Evolutionary conservation across 1,139 yeast species (phyloP), one percentile per base, ranked within the genome.

Genomic region (Geotrichum aggregatum): DNA sequence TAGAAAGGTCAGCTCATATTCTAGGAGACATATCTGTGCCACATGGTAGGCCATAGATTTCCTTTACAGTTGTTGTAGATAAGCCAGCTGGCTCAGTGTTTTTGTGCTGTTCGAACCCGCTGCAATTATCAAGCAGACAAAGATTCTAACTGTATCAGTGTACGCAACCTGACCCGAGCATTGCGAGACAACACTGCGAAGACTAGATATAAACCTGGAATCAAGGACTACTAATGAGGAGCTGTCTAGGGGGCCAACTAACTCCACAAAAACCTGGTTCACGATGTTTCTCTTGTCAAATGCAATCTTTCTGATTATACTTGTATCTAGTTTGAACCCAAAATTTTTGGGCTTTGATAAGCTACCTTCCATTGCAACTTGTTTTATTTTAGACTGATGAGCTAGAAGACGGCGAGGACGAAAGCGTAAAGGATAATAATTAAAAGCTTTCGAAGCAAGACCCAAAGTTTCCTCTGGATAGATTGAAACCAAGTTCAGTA

Each of bases 61-160:
- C 21, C 14, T n/a, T 3, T 50, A 50, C 54, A 50, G 28, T 34
- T 50, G 54, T 30, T 50, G 54, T n/a, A 50, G 43, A 30, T 28
- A 22, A 13, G 47, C 35, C 16, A 50, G 38, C 18, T 28, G 35
- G 28, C 48, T 41, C 19, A 41, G 19, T 1, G 42, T 28, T 28
- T 11, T 22, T 2, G 46, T 24, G 34, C 49, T 22, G 31, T 21
- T 13, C 16, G 24, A 26, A 3, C 19, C 39, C 4, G 34, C 5
- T 41, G 52, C 39, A 4, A 49, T 24, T 11, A 50, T 19, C 38
- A 50, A 16, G 30, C 54, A 50, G 13, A 50, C 47, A 13, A 50
- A 26, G 13, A 50, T 28, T 7, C 47, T 26, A 19, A 46, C 35
- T 8, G 46, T 34, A 3, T 50, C 49, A n/a, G 50, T 18, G 19